A percentile compares a stretch with the other conserved stretches of the same genome.
Conservation (phyloP, 1,139 yeast species). For the Scheffersomyces titani region DNA sequence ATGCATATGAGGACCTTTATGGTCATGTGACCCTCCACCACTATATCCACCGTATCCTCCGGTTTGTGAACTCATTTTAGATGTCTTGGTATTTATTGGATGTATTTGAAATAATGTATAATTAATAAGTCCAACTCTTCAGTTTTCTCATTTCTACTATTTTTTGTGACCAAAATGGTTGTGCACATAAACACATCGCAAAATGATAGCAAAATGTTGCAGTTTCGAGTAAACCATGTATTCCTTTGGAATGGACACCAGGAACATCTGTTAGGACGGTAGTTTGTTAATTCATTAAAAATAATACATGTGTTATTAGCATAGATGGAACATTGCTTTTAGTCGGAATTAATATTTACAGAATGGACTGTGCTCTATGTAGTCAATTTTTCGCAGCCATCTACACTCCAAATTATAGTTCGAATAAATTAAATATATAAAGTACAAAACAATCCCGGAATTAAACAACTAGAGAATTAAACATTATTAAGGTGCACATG, state of each 20-base stretch:
- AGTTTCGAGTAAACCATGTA: neutral
- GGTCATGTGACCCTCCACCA: neutral
- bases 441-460: neutral
- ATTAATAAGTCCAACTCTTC: neutral
- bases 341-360: no score
- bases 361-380: neutral
- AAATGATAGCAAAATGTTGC: neutral
- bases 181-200: neutral
- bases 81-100: constrained; percentile 1
- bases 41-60: neutral
- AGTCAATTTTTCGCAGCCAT: neutral
- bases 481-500: neutral
- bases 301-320: no score
- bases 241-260: neutral
- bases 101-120: neutral
- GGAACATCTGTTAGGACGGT: no score
- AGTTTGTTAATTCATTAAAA: no score
- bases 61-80: neutral
- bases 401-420: neutral
- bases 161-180: neutral
- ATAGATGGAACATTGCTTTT: no score
- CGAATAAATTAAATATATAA: neutral
- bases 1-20: neutral
- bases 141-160: neutral
- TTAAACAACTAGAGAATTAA: neutral